Evolutionary conservation across 1,284 basidiomycete species (phyloP).

Genomic region (Malassezia japonica): DNA sequence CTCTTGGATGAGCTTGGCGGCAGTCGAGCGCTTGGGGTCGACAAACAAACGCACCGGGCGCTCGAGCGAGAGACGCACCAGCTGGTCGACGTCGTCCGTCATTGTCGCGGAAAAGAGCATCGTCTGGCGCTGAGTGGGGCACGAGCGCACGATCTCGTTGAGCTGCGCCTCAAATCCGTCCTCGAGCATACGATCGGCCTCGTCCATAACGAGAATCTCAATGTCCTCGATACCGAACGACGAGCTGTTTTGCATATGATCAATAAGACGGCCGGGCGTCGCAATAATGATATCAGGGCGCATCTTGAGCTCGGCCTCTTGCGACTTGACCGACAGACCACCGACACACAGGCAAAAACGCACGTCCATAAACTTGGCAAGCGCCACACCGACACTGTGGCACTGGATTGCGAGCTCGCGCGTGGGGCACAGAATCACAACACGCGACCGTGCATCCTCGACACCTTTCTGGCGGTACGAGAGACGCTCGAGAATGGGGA

Average conservation of each 20-base stretch:
- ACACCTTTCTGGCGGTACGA: conserved; percentile 19
- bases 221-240: conserved; percentile 85
- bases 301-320: conserved; percentile 46
- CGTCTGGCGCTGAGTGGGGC: conserved; percentile 79
- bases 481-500: conserved; percentile 67
- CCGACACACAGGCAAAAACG: conserved; percentile 22
- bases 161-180: conserved; percentile 96
- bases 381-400: conserved; percentile 38
- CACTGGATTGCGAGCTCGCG: conserved; percentile 52
- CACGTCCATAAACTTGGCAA: conserved; percentile 23
- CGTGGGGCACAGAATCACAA: conserved; percentile 52
- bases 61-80: conserved; percentile 80
- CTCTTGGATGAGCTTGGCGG: conserved; percentile 83
- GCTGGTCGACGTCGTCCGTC: conserved; percentile 87
- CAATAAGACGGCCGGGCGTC: conserved; percentile 53
- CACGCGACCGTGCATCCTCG: conserved; percentile 19
- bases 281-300: conserved; percentile 51
- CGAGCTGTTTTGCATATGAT: conserved; percentile 75
- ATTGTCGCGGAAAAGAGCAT: conserved; percentile 98
- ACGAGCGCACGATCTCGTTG: conserved; percentile 80
- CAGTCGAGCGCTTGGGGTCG: conserved; percentile 58
- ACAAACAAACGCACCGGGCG: conserved; percentile 60
- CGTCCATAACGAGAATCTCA: conserved; percentile 87
- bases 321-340: conserved; percentile 33
- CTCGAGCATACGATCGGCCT: conserved; percentile 94